A percentile compares a stretch with the other conserved stretches of the same genome.
phyloP scores from a whole-genome alignment of 148 eudicot genomes.

The Rhododendron williamsianum region DNA sequence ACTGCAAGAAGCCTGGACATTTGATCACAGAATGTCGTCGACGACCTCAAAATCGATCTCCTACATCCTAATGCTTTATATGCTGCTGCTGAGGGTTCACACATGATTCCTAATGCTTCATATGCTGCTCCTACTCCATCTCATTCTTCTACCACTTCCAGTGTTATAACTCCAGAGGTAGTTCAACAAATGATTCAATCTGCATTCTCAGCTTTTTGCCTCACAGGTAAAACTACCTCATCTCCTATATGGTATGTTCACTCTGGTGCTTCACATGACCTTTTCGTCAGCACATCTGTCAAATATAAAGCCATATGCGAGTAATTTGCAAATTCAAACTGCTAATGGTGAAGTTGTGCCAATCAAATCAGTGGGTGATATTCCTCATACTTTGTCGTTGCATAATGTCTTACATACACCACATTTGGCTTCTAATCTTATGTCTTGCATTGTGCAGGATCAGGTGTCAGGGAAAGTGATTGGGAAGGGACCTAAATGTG shows the following conservation, averaged over 20 bases:
- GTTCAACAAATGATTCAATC: neutral
- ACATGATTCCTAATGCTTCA: neutral
- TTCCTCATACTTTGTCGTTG: neutral
- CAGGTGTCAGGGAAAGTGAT: neutral
- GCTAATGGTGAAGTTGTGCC: neutral
- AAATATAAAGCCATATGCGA: neutral
- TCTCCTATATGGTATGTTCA: neutral
- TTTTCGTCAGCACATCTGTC: neutral
- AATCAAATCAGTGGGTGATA: neutral
- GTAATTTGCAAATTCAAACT: neutral
- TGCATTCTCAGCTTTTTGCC: neutral
- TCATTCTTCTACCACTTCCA: neutral
- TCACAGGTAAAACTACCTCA: too few relatives aligned
- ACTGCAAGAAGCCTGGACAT: neutral
- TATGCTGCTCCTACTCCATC: neutral
- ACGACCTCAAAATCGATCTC: neutral
- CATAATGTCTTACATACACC: neutral
- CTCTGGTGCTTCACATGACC: neutral
- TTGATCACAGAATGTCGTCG: neutral
- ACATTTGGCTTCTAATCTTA: neutral
- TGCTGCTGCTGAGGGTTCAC: neutral
- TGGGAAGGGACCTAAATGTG: neutral
- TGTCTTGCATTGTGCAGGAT: neutral
- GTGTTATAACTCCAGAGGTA: neutral
- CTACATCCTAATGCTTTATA: neutral